Percentiles rank a stretch among this genome's conserved stretches.
phyloP scores from a whole-genome alignment of 345 rosid genomes.

The Cardiospermum halicacabum region DNA sequence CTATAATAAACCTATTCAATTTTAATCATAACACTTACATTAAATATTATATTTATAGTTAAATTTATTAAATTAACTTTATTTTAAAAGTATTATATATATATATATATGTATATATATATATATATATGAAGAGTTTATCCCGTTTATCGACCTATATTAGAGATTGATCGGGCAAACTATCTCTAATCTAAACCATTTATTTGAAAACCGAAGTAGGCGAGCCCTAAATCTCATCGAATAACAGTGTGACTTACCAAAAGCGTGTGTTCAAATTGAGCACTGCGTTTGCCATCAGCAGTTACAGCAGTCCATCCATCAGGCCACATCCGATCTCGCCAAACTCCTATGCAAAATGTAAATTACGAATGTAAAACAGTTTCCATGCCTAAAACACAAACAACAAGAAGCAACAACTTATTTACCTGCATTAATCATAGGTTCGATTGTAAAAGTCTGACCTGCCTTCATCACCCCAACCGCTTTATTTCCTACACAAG shows the following conservation, averaged over 20 bases:
- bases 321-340: conserved; percentile 96
- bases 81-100: too few relatives aligned
- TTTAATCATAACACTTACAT: too few relatives aligned
- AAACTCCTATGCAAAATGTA: conserved; percentile 41
- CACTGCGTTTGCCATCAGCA: conserved; percentile 91
- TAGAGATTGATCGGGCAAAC: too few relatives aligned
- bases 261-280: conserved; percentile 98
- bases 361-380: background rate
- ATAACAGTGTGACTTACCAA: conserved; percentile 53
- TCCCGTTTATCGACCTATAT: too few relatives aligned
- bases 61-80: too few relatives aligned
- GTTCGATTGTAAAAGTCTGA: conserved; percentile 94
- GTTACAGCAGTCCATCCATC: conserved; percentile 99
- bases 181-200: too few relatives aligned
- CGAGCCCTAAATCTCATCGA: too few relatives aligned
- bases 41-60: too few relatives aligned
- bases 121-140: too few relatives aligned
- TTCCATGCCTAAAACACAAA: background rate
- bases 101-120: too few relatives aligned
- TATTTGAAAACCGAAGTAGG: too few relatives aligned
- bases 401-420: background rate
- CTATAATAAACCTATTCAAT: too few relatives aligned
- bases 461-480: conserved; percentile 98
- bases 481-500: conserved; percentile 77
- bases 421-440: conserved; percentile 96